Evolutionary conservation across 2,329 filamentous ascomycete genomes (phyloP).

Genomic region (Neofusicoccum sp.): DNA sequence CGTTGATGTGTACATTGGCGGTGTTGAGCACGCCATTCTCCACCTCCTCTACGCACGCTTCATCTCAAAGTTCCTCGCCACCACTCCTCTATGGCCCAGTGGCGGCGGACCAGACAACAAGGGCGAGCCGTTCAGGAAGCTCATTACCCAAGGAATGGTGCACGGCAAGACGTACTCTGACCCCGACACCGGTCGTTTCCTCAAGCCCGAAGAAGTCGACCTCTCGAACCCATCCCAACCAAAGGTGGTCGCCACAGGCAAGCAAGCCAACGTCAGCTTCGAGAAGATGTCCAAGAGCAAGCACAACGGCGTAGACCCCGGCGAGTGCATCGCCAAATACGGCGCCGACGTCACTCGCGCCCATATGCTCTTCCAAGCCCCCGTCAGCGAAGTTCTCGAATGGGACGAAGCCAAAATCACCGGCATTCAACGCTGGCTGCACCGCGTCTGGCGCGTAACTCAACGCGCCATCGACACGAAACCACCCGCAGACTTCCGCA

Average conservation of each 20-base stretch:
- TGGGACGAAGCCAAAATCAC: slow-evolving; percentile 84
- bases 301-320: slow-evolving; percentile 84
- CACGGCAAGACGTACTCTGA: slow-evolving; percentile 81
- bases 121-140: slow-evolving; percentile 75
- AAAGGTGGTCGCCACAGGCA: slow-evolving; percentile 60
- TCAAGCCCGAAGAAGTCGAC: slow-evolving; percentile 74
- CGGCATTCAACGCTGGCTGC: slow-evolving; percentile 78
- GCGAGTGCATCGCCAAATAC: slow-evolving; percentile 66
- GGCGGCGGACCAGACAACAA: slow-evolving; percentile 33
- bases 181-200: slow-evolving; percentile 70
- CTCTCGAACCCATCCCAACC: slow-evolving; percentile 56
- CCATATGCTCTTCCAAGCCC: slow-evolving; percentile 86
- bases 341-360: slow-evolving; percentile 82
- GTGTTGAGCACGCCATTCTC: slow-evolving; percentile 86
- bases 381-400: slow-evolving; percentile 77
- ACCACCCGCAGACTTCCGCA: background rate
- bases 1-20: slow-evolving; percentile 85
- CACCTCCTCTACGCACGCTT: slow-evolving; percentile 88
- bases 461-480: background rate
- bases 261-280: slow-evolving; percentile 61
- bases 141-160: slow-evolving; percentile 90
- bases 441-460: slow-evolving; percentile 56
- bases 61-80: slow-evolving; percentile 80
- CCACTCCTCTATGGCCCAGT: slow-evolving; percentile 47
- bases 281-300: slow-evolving; percentile 98